A percentile compares a stretch with the other conserved stretches of the same genome.
Evolutionary conservation across 495 filamentous ascomycete species (phyloP).

Genomic region (Astrocystis sublimbata): DNA sequence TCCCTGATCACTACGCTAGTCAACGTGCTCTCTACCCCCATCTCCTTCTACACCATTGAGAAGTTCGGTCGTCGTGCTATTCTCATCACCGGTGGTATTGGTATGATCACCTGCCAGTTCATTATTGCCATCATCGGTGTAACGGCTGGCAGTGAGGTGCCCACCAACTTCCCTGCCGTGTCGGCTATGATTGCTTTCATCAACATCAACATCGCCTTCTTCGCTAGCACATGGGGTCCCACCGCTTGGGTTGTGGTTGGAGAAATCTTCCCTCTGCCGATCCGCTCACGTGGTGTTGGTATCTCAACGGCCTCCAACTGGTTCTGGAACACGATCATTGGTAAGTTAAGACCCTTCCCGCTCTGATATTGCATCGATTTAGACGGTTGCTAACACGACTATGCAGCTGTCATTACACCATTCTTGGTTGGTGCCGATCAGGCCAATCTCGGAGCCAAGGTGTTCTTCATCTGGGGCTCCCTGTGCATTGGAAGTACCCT

Average conservation of each 20-base stretch:
- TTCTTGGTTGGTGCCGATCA: constrained; percentile 61
- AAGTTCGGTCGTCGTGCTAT: constrained; percentile 68
- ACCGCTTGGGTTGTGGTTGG: constrained; percentile 74
- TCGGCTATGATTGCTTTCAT: constrained; percentile 64
- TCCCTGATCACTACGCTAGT: constrained; percentile 71
- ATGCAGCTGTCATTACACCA: constrained; percentile 60
- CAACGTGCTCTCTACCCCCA: constrained; percentile 72
- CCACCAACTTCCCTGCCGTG: constrained; percentile 43
- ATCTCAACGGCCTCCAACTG: constrained; percentile 77
- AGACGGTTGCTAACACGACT: constrained; percentile 46
- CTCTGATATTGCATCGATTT: too few species aligned
- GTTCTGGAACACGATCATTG: constrained; percentile 66
- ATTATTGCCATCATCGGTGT: constrained; percentile 67
- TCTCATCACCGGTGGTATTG: constrained; percentile 66
- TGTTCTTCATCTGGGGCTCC: constrained; percentile 70
- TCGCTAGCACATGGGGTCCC: constrained; percentile 72
- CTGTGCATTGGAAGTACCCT: constrained; percentile 58
- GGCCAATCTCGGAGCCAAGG: constrained; percentile 59
- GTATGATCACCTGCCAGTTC: constrained; percentile 70
- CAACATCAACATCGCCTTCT: constrained; percentile 75
- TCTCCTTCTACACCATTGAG: constrained; percentile 65
- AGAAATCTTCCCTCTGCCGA: constrained; percentile 75
- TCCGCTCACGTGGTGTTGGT: constrained; percentile 71
- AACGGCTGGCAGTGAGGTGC: constrained; percentile 39
- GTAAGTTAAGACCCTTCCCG: not conserved